Conservation (phyloP, 208 protist species). For the Trypanosoma melophagium region DNA sequence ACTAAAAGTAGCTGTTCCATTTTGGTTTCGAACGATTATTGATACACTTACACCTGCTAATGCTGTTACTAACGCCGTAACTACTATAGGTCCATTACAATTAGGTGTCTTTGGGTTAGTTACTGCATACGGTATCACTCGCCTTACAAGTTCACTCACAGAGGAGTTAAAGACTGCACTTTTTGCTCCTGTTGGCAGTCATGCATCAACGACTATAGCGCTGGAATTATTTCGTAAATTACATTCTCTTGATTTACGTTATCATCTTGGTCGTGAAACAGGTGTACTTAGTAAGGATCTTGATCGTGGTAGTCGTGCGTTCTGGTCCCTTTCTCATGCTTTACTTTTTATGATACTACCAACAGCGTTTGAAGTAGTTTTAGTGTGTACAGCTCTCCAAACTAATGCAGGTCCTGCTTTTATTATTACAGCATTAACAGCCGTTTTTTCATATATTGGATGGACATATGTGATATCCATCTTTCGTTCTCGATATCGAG, state of each 20-base stretch:
- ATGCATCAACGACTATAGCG: slow-evolving; percentile 78
- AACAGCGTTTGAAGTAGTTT: slow-evolving; percentile 90
- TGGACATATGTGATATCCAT: slow-evolving; percentile 90
- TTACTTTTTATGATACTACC: slow-evolving; percentile 92
- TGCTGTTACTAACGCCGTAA: slow-evolving; percentile 30
- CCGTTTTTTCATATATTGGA: slow-evolving; percentile 81
- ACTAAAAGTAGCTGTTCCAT: slow-evolving; percentile 86
- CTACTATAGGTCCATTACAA: slow-evolving; percentile 49
- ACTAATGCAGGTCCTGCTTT: slow-evolving; percentile 79
- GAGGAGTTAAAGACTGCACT: slow-evolving; percentile 90
- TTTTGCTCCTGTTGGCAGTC: slow-evolving; percentile 87
- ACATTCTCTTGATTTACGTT: slow-evolving; percentile 83
- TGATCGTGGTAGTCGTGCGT: slow-evolving; percentile 90
- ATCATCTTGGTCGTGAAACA: slow-evolving; percentile 89
- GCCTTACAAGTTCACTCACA: slow-evolving; percentile 65
- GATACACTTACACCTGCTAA: slow-evolving; percentile 67
- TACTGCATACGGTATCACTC: slow-evolving; percentile 82
- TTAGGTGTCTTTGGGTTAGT: slow-evolving; percentile 84
- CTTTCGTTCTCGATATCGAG: slow-evolving; percentile 88
- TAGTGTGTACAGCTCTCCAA: slow-evolving; percentile 91
- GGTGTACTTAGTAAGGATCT: slow-evolving; percentile 90
- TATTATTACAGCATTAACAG: slow-evolving; percentile 78
- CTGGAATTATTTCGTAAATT: slow-evolving; percentile 90
- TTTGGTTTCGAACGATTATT: slow-evolving; percentile 90
- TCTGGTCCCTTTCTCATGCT: slow-evolving; percentile 85